Conservation (phyloP, 1,284 basidiomycete genomes). For the Naganishia sp. region DNA sequence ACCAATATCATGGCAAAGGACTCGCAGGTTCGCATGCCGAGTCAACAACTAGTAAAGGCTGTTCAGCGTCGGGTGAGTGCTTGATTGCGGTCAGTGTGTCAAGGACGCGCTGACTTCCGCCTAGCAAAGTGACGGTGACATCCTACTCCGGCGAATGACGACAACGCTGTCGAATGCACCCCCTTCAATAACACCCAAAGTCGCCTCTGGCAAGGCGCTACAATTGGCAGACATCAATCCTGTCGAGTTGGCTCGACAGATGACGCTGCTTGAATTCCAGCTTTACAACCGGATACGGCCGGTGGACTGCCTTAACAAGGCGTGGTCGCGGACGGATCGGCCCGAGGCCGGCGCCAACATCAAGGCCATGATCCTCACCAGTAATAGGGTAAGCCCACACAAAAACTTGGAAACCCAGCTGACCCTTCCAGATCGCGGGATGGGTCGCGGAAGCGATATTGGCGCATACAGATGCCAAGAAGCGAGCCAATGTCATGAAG, state of each 20-base stretch:
- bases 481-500: conserved; percentile 77
- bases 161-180: conserved; percentile 40
- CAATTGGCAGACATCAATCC: conserved; percentile 61
- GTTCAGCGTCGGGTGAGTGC: conserved; percentile 73
- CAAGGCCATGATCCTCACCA: conserved; percentile 81
- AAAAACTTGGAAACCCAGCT: not conserved
- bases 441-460: conserved; percentile 91
- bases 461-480: conserved; percentile 75
- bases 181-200: conserved; percentile 43
- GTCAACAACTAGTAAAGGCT: conserved; percentile 68
- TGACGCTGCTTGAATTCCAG: conserved; percentile 87
- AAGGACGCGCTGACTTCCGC: not conserved
- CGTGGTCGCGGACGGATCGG: conserved; percentile 42
- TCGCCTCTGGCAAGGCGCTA: conserved; percentile 38
- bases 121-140: conserved; percentile 27
- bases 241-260: conserved; percentile 86
- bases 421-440: conserved; percentile 56
- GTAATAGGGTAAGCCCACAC: conserved; percentile 68
- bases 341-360: conserved; percentile 53
- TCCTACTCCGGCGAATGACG: conserved; percentile 23
- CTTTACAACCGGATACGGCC: conserved; percentile 86
- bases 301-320: conserved; percentile 77
- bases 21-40: conserved; percentile 61
- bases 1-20: conserved; percentile 60
- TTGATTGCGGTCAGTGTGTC: not conserved